phyloP scores from a whole-genome alignment of 108 stramenopile species.

The Cylindrotheca fusiformis region DNA sequence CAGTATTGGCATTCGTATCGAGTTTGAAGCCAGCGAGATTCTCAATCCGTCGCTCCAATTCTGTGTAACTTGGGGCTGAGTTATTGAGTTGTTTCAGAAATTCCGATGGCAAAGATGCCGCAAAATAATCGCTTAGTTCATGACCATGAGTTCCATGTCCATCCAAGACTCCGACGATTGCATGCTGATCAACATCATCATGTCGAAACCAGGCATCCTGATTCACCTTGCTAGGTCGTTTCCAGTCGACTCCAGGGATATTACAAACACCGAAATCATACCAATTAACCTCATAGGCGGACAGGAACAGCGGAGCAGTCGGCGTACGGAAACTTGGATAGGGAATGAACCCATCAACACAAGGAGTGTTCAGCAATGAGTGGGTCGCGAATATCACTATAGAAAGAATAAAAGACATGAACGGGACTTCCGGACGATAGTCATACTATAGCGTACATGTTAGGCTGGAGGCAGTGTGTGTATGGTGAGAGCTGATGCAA shows the following conservation, averaged over 20 bases:
- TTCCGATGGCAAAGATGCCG: slow-evolving; percentile 3
- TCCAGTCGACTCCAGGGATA: slow-evolving; percentile 15
- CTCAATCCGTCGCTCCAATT: not conserved
- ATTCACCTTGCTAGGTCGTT: slow-evolving; percentile 30
- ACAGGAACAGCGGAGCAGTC: no score
- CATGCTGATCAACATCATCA: not conserved
- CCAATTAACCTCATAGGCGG: no score
- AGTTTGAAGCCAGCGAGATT: not conserved
- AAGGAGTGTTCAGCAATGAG: no score
- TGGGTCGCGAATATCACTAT: no score
- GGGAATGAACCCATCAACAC: no score
- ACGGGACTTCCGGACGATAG: no score
- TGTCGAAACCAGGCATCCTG: slow-evolving; percentile 22
- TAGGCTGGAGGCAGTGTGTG: no score
- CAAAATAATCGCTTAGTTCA: slow-evolving; percentile 13
- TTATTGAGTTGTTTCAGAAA: not conserved
- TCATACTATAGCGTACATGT: no score
- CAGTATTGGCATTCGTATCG: not conserved
- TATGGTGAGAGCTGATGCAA: no score
- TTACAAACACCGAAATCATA: not conserved
- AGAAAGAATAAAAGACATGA: no score
- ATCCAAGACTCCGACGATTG: slow-evolving; percentile 28
- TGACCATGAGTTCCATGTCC: slow-evolving; percentile 32
- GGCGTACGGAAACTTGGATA: no score
- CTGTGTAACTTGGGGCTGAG: not conserved